Base-by-base conservation (phyloP, 1,284 basidiomycete genomes). In the Sporisorium reilianum region DNA sequence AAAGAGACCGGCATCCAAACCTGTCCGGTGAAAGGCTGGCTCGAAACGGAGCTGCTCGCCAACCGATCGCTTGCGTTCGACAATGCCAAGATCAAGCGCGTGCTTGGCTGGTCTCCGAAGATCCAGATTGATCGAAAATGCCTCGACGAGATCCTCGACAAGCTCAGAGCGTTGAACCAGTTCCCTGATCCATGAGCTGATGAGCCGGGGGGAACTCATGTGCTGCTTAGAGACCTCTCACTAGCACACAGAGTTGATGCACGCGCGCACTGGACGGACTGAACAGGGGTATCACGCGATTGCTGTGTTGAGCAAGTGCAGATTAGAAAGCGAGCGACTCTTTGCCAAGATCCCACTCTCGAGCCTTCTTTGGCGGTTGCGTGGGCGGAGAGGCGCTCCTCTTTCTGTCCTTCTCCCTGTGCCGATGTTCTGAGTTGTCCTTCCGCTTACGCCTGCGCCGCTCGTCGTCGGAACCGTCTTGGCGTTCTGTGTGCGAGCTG, bases 341-440 rank as follows among this genome's bases (percentile, higher is more conserved):
- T 28, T 75, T 75, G 30, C 67, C 73, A 12, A 55, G 50, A 28
- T 72, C 74, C 74, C 68, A 72, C 20, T 76, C 64, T 32, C 68
- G 57, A 3, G 66, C 55, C 22, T 63, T 64, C 30, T 30, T 48
- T 16, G 64, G 38, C 10, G 58, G 51, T 9, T 30, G 8, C n/a
- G 44, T 18, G 6, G 28, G 20, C 0, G 56, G 58, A 16, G 46
- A 50, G 20, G 38, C 26, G 14, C 42, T 56, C 22, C 50, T n/a
- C 6, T 57, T 42, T 26, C 50, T 30, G 5, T 18, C 16, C 28
- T 18, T 16, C 22, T 46, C 12, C 6, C 16, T 20, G 9, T 30
- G 5, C 9, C 28, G n/a, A 10, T 50, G 30, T 18, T 42, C 20
- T 50, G 48, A 41, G 9, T 23, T 34, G n/a, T 9, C 34, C 10